Evolutionary conservation across 805 yeast species (phyloP).

Genomic region (Wickerhamomyces hampshirensis): DNA sequence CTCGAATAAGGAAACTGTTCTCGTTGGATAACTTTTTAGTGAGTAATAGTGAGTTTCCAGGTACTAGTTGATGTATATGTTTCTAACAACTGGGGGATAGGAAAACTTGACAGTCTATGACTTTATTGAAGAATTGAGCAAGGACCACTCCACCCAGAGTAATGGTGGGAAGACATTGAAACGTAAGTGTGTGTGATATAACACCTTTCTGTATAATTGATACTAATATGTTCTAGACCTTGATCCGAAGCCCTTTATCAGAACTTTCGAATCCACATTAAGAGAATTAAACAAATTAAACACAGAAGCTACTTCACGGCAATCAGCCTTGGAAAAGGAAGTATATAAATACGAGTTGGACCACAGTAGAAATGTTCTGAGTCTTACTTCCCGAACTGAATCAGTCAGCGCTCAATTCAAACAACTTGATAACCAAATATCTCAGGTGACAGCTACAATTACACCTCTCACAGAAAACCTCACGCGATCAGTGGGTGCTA

Average conservation of each 20-base stretch:
- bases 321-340: slow-evolving; percentile 46
- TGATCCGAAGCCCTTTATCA: slow-evolving; percentile 92
- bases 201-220: too few relatives aligned
- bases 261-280: slow-evolving; percentile 85
- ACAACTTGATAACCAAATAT: slow-evolving; percentile 45
- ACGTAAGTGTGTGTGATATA: slow-evolving; percentile 6
- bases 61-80: too few relatives aligned
- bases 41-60: slow-evolving; percentile 5
- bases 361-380: slow-evolving; percentile 64
- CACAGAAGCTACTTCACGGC: slow-evolving; percentile 48
- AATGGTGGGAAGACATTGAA: slow-evolving; percentile 48
- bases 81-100: slow-evolving; percentile 8
- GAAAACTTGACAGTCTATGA: slow-evolving; percentile 71
- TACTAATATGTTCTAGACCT: slow-evolving; percentile 24
- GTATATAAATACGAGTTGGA: slow-evolving; percentile 58
- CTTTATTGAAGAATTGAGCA: slow-evolving; percentile 74
- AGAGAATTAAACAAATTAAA: slow-evolving; percentile 61
- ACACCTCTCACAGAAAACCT: slow-evolving; percentile 68
- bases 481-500: slow-evolving; percentile 61
- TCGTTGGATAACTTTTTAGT: slow-evolving; percentile 56
- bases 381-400: slow-evolving; percentile 44
- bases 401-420: slow-evolving; percentile 43
- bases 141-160: slow-evolving; percentile 52
- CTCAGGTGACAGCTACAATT: slow-evolving; percentile 53
- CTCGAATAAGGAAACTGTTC: slow-evolving; percentile 51